phyloP scores from a whole-genome alignment of 1,284 basidiomycete species.

The Cryptococcus sp. region DNA sequence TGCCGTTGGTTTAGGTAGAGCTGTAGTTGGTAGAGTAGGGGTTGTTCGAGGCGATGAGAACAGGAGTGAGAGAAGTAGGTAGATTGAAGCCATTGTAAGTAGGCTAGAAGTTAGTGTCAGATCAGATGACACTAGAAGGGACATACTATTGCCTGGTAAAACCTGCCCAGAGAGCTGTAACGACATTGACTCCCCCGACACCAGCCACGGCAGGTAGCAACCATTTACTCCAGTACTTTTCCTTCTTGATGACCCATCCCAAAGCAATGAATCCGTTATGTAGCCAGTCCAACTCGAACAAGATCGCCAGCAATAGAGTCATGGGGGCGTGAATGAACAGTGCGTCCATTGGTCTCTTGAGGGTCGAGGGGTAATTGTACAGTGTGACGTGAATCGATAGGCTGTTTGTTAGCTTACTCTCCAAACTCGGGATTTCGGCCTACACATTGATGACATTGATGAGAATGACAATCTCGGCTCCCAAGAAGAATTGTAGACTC shows the following conservation, averaged over 20 bases:
- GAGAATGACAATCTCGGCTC: slow-evolving; percentile 41
- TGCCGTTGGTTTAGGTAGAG: slow-evolving; percentile 38
- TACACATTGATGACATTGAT: slow-evolving; percentile 45
- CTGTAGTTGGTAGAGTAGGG: slow-evolving; percentile 30
- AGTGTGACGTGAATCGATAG: slow-evolving; percentile 45
- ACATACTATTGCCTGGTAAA: slow-evolving; percentile 35
- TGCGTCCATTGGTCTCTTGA: slow-evolving; percentile 50
- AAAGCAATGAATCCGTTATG: slow-evolving; percentile 52
- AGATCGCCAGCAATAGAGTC: slow-evolving; percentile 51
- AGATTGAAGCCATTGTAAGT: slow-evolving; percentile 38
- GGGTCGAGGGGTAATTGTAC: slow-evolving; percentile 36
- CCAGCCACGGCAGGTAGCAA: slow-evolving; percentile 40
- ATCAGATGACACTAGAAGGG: neutral
- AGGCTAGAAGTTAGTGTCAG: slow-evolving; percentile 16
- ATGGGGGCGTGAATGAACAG: slow-evolving; percentile 53
- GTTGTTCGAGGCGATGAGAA: slow-evolving; percentile 36
- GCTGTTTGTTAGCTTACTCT: slow-evolving; percentile 12
- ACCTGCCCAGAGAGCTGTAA: slow-evolving; percentile 39
- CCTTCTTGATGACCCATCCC: slow-evolving; percentile 46
- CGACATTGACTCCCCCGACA: slow-evolving; percentile 35
- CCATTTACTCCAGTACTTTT: slow-evolving; percentile 30
- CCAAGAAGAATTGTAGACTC: slow-evolving; percentile 45
- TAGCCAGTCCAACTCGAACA: slow-evolving; percentile 50
- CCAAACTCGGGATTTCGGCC: slow-evolving; percentile 5
- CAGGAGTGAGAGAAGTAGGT: slow-evolving; percentile 43